Percentiles rank a stretch among this genome's conserved stretches.
These are phyloP conservation scores for Cytospora paraplurivora DNA, from an alignment of 2,329 filamentous ascomycete species.

Conservation along the genomic window DNA sequence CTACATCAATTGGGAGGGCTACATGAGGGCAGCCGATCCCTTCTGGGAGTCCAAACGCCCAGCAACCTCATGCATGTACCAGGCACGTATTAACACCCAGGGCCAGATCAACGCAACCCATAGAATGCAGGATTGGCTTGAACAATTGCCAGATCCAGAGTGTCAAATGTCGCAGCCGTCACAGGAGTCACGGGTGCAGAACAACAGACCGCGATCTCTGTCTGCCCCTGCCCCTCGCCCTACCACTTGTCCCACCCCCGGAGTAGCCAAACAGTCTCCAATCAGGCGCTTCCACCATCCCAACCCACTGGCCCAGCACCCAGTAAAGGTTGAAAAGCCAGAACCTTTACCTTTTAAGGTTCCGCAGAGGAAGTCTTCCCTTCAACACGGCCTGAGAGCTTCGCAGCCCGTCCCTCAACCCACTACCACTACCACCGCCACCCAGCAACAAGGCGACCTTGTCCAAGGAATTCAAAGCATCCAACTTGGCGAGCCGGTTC, in stretches of 20 bases:
- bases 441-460: constrained; percentile 6
- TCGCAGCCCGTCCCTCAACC: constrained; percentile 3
- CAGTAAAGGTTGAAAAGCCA: constrained; percentile 5
- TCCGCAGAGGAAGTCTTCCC: constrained; percentile 21
- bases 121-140: constrained; percentile 18
- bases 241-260: background rate
- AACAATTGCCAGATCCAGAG: constrained; percentile 8
- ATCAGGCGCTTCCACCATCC: constrained; percentile 8
- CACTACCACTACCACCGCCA: background rate
- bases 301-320: constrained; percentile 26
- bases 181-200: background rate
- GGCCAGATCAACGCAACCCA: constrained; percentile 7
- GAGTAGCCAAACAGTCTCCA: background rate
- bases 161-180: background rate
- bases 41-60: constrained; percentile 12
- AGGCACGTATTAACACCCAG: background rate
- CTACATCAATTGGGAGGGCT: constrained; percentile 9
- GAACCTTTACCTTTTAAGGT: constrained; percentile 1
- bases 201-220: constrained; percentile 14
- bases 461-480: constrained; percentile 7
- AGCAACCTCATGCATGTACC: constrained; percentile 16
- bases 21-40: constrained; percentile 7
- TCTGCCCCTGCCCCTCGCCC: constrained; percentile 10
- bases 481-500: background rate
- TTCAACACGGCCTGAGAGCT: constrained; percentile 7